Evolutionary conservation across 805 yeast genomes (phyloP).

Genomic region (Kluyveromyces siamensis): DNA sequence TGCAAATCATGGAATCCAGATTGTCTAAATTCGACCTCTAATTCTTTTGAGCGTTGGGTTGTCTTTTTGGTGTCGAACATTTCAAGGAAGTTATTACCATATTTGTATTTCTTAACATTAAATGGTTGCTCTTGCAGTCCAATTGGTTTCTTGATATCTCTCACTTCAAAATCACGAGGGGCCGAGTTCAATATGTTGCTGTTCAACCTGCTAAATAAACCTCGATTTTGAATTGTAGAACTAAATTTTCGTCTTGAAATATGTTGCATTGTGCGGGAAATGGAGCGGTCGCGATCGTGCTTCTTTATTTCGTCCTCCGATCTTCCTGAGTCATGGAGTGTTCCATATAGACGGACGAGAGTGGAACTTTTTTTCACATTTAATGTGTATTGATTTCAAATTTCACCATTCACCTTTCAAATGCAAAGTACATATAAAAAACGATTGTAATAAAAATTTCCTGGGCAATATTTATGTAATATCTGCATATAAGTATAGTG

Average conservation of each 20-base stretch:
- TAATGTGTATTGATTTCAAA: no score
- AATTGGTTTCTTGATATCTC: conserved; percentile 36
- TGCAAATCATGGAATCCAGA: conserved; percentile 62
- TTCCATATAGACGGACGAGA: neutral
- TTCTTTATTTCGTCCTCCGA: no score
- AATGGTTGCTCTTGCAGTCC: conserved; percentile 36
- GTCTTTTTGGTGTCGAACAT: conserved; percentile 42
- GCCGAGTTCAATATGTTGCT: conserved; percentile 20
- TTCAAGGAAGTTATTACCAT: conserved; percentile 38
- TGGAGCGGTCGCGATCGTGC: neutral
- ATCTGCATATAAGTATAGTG: no score
- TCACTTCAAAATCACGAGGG: conserved; percentile 29
- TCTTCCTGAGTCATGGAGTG: no score
- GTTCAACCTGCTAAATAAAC: conserved; percentile 1
- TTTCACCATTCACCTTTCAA: no score
- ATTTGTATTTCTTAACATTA: conserved; percentile 26
- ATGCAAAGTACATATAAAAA: neutral
- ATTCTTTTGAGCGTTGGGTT: conserved; percentile 37
- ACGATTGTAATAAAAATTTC: neutral
- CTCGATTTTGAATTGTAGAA: neutral
- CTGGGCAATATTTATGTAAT: neutral
- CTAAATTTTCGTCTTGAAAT: neutral
- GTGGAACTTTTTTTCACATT: neutral
- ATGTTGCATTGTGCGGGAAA: neutral
- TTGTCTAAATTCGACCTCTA: conserved; percentile 55